Evolutionary conservation across 2,329 filamentous ascomycete genomes (phyloP), one percentile per base, ranked within the genome.

Genomic region (Raffaelea albimanens): DNA sequence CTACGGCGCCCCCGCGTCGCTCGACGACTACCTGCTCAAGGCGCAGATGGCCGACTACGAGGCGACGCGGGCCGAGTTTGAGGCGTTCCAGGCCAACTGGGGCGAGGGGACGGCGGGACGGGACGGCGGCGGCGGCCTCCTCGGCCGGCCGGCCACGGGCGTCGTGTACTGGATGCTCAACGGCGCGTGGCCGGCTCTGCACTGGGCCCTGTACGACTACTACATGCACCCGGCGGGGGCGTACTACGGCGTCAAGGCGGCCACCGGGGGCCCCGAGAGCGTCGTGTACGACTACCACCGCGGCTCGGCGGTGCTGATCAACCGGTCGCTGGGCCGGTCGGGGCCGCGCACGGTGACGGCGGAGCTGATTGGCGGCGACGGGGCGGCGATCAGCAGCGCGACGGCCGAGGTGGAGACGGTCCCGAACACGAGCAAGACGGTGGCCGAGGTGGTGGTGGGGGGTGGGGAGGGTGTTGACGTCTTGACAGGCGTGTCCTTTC

Each of bases 141-240:
- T n/a, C n/a, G 45, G 18, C 19, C 63, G 72, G 3, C 73, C 76
- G 0, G 76, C 78, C 0, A 82, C 78, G 0, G 80, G 80, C 0
- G 43, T 76, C 43, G 73, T 83, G 16, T 83, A 83, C 62, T 83
- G 80, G 80, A 83, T 83, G 79, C 59, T 83, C 46, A 82, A 81
- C 53, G 73, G 73, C 41, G 80, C 79, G 1, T 83, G 79, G 78
- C 80, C 80, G 0, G 75, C 70, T 47, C 62, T 83, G 23, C 80
- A 83, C 56, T 84, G 80, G 80, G 76, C 78, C 46, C 61, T 82
- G 5, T 81, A 82, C 56, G 80, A 83, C 54, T 78, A 78, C 58
- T 82, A 82, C 52, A 60, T 82, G 38, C 72, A 71, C 20, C 72
- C 78, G 0, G 73, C 69, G 0, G 80, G 76, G 0, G 68, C 74